Evolutionary conservation across 2,329 filamentous ascomycete genomes (phyloP).

Genomic region (Monosporascus sp.): DNA sequence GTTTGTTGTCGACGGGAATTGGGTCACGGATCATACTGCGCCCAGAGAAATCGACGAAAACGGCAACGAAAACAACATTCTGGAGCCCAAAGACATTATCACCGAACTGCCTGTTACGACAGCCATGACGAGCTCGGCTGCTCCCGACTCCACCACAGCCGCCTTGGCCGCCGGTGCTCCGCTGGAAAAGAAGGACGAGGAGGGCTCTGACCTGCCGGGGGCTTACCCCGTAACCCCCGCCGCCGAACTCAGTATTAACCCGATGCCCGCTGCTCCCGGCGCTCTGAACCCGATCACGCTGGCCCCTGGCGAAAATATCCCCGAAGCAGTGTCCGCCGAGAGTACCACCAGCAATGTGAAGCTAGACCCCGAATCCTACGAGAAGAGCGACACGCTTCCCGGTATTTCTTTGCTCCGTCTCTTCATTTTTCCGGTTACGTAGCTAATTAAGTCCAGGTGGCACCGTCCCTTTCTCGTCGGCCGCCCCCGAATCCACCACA

Average conservation of each 20-base stretch:
- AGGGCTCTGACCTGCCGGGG: slow-evolving; percentile 52
- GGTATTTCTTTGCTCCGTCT: slow-evolving; percentile 26
- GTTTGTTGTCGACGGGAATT: slow-evolving; percentile 93
- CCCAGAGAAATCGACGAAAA: slow-evolving; percentile 77
- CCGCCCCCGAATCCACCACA: slow-evolving; percentile 39
- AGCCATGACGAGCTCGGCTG: slow-evolving; percentile 59
- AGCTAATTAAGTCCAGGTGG: slow-evolving; percentile 17
- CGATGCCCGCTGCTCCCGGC: slow-evolving; percentile 57
- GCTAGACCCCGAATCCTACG: slow-evolving; percentile 80
- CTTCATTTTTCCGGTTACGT: neutral
- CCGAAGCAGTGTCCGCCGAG: slow-evolving; percentile 62
- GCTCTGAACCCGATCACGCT: slow-evolving; percentile 76
- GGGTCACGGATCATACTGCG: slow-evolving; percentile 76
- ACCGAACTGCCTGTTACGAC: slow-evolving; percentile 41
- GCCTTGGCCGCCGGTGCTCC: slow-evolving; percentile 61
- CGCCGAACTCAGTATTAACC: slow-evolving; percentile 47
- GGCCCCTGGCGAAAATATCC: slow-evolving; percentile 75
- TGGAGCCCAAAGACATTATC: slow-evolving; percentile 67
- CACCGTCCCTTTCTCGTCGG: slow-evolving; percentile 20
- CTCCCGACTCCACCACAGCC: slow-evolving; percentile 67
- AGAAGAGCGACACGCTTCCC: slow-evolving; percentile 65
- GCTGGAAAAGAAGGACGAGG: slow-evolving; percentile 42
- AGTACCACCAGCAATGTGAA: slow-evolving; percentile 67
- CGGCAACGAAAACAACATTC: slow-evolving; percentile 90
- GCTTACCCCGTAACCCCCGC: slow-evolving; percentile 68